These are phyloP conservation scores for Thalassiosira mediterranea DNA, from an alignment of 352 stramenopile species.

Conservation along the genomic window DNA sequence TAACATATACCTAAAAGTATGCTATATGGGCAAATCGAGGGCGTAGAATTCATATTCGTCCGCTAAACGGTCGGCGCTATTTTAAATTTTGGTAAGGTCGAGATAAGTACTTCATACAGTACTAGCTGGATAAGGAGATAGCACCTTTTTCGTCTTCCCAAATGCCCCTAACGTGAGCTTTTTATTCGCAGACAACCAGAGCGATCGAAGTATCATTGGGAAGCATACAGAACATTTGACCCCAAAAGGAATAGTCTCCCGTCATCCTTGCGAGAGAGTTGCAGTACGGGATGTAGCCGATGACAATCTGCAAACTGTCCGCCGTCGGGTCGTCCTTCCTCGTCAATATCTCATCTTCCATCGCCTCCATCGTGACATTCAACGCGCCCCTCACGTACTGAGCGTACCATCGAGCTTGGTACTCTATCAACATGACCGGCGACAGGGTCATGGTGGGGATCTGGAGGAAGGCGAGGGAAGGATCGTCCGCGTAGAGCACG, in stretches of 20 bases:
- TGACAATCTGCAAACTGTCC: neutral
- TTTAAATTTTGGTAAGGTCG: too few species aligned
- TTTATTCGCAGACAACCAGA: neutral
- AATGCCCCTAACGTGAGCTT: too few species aligned
- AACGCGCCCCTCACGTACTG: neutral
- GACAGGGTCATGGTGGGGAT: too few species aligned
- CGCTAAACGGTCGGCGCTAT: too few species aligned
- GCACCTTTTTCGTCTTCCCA: too few species aligned
- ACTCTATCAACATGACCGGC: slow-evolving; percentile 3
- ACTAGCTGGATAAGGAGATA: too few species aligned
- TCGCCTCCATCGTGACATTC: neutral
- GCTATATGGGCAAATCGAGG: too few species aligned
- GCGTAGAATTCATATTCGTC: too few species aligned
- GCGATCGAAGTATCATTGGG: neutral
- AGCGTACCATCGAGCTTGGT: slow-evolving; percentile 6
- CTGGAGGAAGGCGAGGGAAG: neutral
- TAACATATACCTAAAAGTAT: too few species aligned
- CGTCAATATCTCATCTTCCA: neutral
- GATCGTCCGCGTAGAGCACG: slow-evolving; percentile 3
- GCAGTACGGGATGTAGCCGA: neutral
- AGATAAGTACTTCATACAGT: too few species aligned
- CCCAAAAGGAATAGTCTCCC: slow-evolving; percentile 1
- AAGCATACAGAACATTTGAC: neutral
- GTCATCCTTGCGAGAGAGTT: slow-evolving; percentile 9
- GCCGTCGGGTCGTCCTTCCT: neutral